Evolutionary conservation across 805 yeast species (phyloP), one percentile per base, ranked within the genome.

Genomic region (Zygotorulaspora chibaensis): DNA sequence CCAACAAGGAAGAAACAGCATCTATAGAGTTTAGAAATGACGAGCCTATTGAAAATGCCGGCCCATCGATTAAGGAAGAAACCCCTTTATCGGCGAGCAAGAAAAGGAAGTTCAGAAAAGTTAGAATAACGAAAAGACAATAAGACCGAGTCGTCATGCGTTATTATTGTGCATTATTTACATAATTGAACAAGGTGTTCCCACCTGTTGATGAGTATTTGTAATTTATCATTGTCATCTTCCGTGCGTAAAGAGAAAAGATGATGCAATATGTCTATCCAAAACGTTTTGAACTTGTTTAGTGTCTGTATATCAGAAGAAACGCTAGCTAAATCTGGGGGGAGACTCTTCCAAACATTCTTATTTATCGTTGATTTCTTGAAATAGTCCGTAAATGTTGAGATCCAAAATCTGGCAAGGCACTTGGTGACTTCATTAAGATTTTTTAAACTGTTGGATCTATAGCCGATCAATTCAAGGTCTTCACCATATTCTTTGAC

Each of bases 371-470:
- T 47, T 27, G 55, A 26, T 2, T 44, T 45, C 31, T 56, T 49
- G 46, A 83, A 76, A 46, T 73, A 76, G 2, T 69, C 76, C 3
- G 74, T 61, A 56, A 85, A 85, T 1, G 79, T 83, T 1, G 88
- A 72, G 1, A 78, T 57, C 75, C 81, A 74, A 54, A 70, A 78
- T 52, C 75, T 59, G 7, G 65, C 63, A 11, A 85, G 58, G 3
- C 67, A 61, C 1, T 62, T 53, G 2, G 75, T 62, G 17, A 79
- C 72, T 45, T 74, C 79, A 2, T 35, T 40, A n/a, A 84, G 53
- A 8, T 67, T 62, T 0, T 31, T 34, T 1, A 77, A 51, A 2
- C 56, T 29, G 12, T 62, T 52, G 9, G 68, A 65, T 17, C 73
- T 63, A 56, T 80, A 83, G 0, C 74, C 80, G 3, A 81, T 50